Percentiles rank a stretch among this genome's conserved stretches.
These are phyloP conservation scores for Wallemia mellicola DNA, from an alignment of 1,284 basidiomycete species.

Conservation along the genomic window DNA sequence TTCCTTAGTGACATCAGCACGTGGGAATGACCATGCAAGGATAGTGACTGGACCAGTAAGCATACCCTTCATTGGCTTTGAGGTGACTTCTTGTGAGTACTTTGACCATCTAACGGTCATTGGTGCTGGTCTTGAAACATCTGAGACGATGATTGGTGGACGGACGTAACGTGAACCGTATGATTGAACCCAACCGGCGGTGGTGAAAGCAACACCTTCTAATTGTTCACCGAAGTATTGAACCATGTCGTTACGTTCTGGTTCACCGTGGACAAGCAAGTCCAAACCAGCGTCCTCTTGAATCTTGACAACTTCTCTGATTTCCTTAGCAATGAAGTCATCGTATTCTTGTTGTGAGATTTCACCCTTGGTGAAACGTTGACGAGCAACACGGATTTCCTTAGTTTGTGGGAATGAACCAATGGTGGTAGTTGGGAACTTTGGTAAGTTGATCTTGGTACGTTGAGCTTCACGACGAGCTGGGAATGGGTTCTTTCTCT, in stretches of 20 bases:
- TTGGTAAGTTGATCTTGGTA: slow-evolving; percentile 66
- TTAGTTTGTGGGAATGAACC: slow-evolving; percentile 99
- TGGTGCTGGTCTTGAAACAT: slow-evolving; percentile 70
- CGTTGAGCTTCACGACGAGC: slow-evolving; percentile 66
- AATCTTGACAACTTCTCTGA: slow-evolving; percentile 75
- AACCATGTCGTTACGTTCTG: slow-evolving; percentile 98
- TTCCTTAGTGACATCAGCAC: slow-evolving; percentile 87
- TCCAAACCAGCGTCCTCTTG: slow-evolving; percentile 91
- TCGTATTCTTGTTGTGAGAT: slow-evolving; percentile 72
- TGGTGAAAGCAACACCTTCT: slow-evolving; percentile 84
- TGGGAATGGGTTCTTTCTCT: slow-evolving; percentile 73
- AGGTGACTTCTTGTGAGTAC: slow-evolving; percentile 82
- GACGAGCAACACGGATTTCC: slow-evolving; percentile 87
- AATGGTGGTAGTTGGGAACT: slow-evolving; percentile 96
- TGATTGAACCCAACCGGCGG: slow-evolving; percentile 98
- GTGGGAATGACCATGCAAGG: slow-evolving; percentile 99
- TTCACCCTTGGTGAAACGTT: slow-evolving; percentile 79
- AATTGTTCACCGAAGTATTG: slow-evolving; percentile 99
- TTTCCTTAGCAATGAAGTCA: slow-evolving; percentile 95
- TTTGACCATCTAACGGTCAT: slow-evolving; percentile 95
- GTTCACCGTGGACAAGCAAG: slow-evolving; percentile 94
- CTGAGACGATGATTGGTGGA: slow-evolving; percentile 93
- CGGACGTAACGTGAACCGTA: slow-evolving; percentile 94
- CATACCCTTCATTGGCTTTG: slow-evolving; percentile 99
- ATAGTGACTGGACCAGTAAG: slow-evolving; percentile 23